Percentiles rank a stretch among this genome's conserved stretches.
These are phyloP conservation scores for Platanus orientalis DNA, from an alignment of 164 flowering plant species.

Conservation along the genomic window DNA sequence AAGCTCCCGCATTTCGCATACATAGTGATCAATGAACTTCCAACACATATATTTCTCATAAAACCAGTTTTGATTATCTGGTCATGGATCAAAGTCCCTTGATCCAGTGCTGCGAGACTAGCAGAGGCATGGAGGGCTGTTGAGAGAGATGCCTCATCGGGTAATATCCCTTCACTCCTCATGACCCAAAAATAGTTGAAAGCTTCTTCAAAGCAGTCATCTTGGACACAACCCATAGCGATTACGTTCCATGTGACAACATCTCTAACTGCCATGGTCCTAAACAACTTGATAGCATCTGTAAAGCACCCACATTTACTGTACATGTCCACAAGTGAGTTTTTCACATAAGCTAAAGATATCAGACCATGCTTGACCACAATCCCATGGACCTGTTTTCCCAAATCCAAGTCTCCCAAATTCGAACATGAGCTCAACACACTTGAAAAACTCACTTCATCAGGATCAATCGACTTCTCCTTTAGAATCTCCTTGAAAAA, in stretches of 20 bases:
- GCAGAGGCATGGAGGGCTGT: conserved; percentile 54
- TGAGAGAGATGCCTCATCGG: conserved; percentile 46
- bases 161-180: conserved; percentile 44
- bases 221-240: conserved; percentile 45
- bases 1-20: conserved; percentile 64
- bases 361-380: conserved; percentile 36
- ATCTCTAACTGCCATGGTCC: conserved; percentile 29
- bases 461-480: conserved; percentile 29
- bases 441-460: conserved; percentile 50
- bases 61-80: conserved; percentile 49
- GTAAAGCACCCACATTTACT: conserved; percentile 44
- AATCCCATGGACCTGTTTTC: conserved; percentile 50
- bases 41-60: conserved; percentile 27
- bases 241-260: conserved; percentile 59
- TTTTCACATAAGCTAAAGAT: conserved; percentile 32
- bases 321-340: conserved; percentile 56
- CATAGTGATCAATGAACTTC: conserved; percentile 53
- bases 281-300: conserved; percentile 39
- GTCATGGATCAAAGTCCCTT: conserved; percentile 42
- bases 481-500: conserved; percentile 28
- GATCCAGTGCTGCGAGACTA: conserved; percentile 41
- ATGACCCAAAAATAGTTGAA: conserved; percentile 47
- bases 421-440: conserved; percentile 48
- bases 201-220: conserved; percentile 44
- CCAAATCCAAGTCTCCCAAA: conserved; percentile 27